These are phyloP conservation scores for Debaryomyces sp. DNA, from an alignment of 1,139 yeast genomes.

Conservation along the genomic window DNA sequence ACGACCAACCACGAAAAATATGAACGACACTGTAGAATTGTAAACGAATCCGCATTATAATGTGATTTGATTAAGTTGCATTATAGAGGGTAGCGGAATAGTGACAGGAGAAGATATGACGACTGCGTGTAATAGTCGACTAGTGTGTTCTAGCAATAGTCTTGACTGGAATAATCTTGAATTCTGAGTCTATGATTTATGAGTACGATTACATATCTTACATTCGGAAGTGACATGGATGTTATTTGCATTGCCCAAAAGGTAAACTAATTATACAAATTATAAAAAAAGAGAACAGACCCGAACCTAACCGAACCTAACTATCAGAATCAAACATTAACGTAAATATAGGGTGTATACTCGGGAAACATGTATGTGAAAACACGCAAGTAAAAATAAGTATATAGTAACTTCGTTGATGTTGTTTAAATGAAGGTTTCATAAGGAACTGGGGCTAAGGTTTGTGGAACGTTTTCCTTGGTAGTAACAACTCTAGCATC, in stretches of 20 bases:
- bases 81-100: constrained; percentile 12
- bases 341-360: constrained; percentile 7
- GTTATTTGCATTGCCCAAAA: constrained; percentile 15
- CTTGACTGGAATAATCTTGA: constrained; percentile 11
- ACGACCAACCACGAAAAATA: constrained; percentile 17
- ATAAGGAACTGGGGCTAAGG: constrained; percentile 98
- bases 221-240: constrained; percentile 5
- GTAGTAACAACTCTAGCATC: constrained; percentile 81
- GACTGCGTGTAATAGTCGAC: constrained; percentile 12
- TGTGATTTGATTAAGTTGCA: background rate
- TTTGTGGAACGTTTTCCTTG: constrained; percentile 85
- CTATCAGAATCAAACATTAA: constrained; percentile 10
- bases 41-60: constrained; percentile 6
- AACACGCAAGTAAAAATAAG: constrained; percentile 5
- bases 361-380: background rate
- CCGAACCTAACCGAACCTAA: constrained; percentile 10
- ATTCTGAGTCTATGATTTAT: constrained; percentile 9
- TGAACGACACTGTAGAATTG: constrained; percentile 19
- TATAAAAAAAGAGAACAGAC: constrained; percentile 11
- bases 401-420: constrained; percentile 5
- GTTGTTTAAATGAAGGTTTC: constrained; percentile 91
- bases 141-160: background rate
- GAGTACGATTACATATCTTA: constrained; percentile 17
- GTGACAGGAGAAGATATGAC: constrained; percentile 13
- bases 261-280: constrained; percentile 21